These are phyloP conservation scores for Aureobasidium uvarum DNA, from an alignment of 2,329 filamentous ascomycete species.

Conservation along the genomic window DNA sequence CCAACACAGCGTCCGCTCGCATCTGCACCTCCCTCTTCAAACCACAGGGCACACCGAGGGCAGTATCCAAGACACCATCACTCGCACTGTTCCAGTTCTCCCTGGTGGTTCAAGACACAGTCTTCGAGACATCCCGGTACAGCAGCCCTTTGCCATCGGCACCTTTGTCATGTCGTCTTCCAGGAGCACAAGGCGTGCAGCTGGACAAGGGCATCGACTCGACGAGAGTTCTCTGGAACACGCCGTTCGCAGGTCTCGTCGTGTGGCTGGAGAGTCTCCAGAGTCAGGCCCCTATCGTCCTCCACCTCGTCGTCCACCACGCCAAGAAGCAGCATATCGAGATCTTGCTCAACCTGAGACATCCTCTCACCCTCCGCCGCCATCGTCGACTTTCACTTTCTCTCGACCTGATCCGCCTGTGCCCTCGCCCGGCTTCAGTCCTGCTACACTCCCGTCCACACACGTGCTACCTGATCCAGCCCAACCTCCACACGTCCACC, in stretches of 20 bases:
- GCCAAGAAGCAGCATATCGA: not conserved
- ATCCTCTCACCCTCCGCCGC: constrained; percentile 12
- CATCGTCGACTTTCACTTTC: constrained; percentile 23
- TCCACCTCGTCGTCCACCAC: constrained; percentile 12
- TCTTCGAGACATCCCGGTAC: not conserved
- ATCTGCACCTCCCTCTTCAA: not conserved
- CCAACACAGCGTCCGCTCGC: constrained; percentile 1
- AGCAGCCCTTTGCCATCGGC: not conserved
- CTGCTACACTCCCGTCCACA: not conserved
- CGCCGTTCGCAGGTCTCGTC: constrained; percentile 13
- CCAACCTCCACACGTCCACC: not conserved
- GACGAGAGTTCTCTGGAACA: constrained; percentile 1
- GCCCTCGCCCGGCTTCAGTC: constrained; percentile 11
- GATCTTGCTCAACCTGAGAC: not conserved
- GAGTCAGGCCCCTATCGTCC: constrained; percentile 12
- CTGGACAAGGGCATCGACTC: not conserved
- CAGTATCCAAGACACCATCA: not conserved
- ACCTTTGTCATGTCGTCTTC: constrained; percentile 17
- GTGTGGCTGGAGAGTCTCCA: constrained; percentile 18
- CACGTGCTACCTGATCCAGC: not conserved
- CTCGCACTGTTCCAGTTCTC: not conserved
- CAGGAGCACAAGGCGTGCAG: not conserved
- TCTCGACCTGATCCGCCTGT: constrained; percentile 8
- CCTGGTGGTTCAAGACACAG: not conserved
- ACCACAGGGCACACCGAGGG: not conserved